Evolutionary conservation across 2,329 filamentous ascomycete species (phyloP), one percentile per base, ranked within the genome.

Genomic region (Penicillium sp.): DNA sequence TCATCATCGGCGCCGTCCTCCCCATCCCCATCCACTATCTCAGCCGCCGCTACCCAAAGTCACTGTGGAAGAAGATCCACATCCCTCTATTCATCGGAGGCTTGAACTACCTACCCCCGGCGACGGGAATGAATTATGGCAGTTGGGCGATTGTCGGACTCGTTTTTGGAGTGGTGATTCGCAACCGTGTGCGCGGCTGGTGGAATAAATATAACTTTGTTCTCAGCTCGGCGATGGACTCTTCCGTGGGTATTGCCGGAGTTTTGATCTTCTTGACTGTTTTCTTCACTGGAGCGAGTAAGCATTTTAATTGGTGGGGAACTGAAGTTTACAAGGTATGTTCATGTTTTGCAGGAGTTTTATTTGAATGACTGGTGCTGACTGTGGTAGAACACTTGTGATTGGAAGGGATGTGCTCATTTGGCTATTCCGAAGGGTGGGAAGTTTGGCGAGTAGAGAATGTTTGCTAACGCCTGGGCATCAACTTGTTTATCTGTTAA

Each of bases 121-220:
- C 87, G 0, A 87, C 84, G 0, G 81, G 84, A 0, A 83, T 86
- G 62, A 88, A 82, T 53, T 89, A 88, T 65, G 80, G 86, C 22
- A 83, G 83, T 65, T 89, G 87, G 87, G 86, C 83, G 1, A 62
- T 83, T 18, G 81, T 87, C 10, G 87, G 86, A 7, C 77, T 82
- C 27, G 60, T 83, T 4, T 89, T 89, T 75, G 88, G 88, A 67
- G 84, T 78, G 59, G 81, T 81, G 59, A 78, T 89, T 65, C 81
- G 81, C 68, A 79, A 82, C 43, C 78, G 81, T 47, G 83, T 81
- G 67, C 80, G 77, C 7, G 83, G 81, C 41, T 89, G 87, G 87
- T 89, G 87, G 87, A 72, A 84, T 61, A 85, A 86, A 69, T 89
- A 88, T 72, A 89, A 89, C 72, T 90, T 89, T 68, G 80, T 89